Conservation (phyloP, 1,284 basidiomycete species). For the Boletus nobilissimus region DNA sequence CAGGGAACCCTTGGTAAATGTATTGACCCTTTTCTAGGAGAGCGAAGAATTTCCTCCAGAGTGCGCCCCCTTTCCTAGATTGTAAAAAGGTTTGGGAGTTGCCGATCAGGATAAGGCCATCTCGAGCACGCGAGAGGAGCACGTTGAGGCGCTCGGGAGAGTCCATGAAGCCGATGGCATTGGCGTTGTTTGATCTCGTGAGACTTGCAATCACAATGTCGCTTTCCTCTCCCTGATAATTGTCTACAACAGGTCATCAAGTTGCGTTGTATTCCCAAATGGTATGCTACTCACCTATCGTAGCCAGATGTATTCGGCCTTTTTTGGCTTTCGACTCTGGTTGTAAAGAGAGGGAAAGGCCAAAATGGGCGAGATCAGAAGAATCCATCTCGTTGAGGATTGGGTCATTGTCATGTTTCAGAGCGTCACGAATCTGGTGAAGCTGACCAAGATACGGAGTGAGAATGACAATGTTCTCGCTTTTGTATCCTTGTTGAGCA, state of each 20-base stretch:
- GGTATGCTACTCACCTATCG: constrained; percentile 58
- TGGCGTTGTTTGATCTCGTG: constrained; percentile 62
- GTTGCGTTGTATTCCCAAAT: no score
- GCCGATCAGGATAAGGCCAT: constrained; percentile 71
- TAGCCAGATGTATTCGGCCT: constrained; percentile 59
- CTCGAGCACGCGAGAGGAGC: constrained; percentile 68
- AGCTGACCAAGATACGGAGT: constrained; percentile 77
- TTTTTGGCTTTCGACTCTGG: neutral
- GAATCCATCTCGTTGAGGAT: constrained; percentile 70
- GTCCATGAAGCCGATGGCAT: constrained; percentile 73
- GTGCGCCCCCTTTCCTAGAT: constrained; percentile 59
- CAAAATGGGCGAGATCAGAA: constrained; percentile 33
- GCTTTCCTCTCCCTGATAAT: constrained; percentile 76
- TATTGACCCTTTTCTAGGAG: constrained; percentile 55
- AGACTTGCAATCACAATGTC: constrained; percentile 70
- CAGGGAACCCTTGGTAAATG: constrained; percentile 67
- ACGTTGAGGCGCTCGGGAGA: constrained; percentile 73
- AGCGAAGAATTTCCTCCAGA: constrained; percentile 62
- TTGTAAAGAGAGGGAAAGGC: neutral
- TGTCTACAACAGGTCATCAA: constrained; percentile 51
- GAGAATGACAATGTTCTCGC: constrained; percentile 65
- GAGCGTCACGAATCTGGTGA: constrained; percentile 53
- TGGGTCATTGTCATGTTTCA: constrained; percentile 63
- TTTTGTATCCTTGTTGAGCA: constrained; percentile 70
- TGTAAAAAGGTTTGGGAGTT: constrained; percentile 65